A percentile compares a stretch with the other conserved stretches of the same genome.
Evolutionary conservation across 208 protist species (phyloP).

Genomic region (Trypanosomatidae sp.): DNA sequence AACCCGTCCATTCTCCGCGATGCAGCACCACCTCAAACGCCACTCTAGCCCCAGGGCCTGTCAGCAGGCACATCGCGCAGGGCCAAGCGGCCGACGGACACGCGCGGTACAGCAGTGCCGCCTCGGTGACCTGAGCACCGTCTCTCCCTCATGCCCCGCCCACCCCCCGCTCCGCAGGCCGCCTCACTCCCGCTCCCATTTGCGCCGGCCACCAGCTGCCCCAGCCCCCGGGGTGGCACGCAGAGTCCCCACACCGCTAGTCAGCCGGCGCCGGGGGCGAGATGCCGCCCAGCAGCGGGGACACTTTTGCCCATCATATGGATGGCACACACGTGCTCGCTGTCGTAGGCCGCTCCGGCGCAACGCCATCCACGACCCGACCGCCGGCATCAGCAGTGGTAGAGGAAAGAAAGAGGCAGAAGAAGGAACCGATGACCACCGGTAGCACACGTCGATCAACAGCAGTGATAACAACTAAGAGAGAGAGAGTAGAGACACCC

Average conservation of each 20-base stretch:
- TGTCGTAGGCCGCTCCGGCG: background rate
- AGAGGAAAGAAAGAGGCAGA: background rate
- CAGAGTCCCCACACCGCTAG: background rate
- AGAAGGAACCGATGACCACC: background rate
- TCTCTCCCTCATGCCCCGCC: too few species aligned
- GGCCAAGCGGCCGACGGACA: too few species aligned
- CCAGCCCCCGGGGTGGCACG: too few species aligned
- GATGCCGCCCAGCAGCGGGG: background rate
- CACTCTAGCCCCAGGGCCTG: too few species aligned
- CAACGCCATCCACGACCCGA: background rate
- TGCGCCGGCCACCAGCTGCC: too few species aligned
- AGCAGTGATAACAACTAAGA: background rate
- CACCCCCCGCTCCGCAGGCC: too few species aligned
- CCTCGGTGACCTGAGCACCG: too few species aligned
- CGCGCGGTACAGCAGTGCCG: too few species aligned
- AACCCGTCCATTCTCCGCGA: too few species aligned
- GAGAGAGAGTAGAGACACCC: background rate
- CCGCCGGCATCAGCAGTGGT: background rate
- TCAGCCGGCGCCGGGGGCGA: background rate
- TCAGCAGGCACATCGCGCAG: too few species aligned
- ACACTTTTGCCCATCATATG: background rate
- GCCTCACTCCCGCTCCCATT: too few species aligned
- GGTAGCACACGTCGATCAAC: background rate
- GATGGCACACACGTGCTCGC: background rate
- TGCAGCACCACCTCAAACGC: too few species aligned